Conservation (phyloP, 169 alveolate genomes). For the Babesia divergens region DNA sequence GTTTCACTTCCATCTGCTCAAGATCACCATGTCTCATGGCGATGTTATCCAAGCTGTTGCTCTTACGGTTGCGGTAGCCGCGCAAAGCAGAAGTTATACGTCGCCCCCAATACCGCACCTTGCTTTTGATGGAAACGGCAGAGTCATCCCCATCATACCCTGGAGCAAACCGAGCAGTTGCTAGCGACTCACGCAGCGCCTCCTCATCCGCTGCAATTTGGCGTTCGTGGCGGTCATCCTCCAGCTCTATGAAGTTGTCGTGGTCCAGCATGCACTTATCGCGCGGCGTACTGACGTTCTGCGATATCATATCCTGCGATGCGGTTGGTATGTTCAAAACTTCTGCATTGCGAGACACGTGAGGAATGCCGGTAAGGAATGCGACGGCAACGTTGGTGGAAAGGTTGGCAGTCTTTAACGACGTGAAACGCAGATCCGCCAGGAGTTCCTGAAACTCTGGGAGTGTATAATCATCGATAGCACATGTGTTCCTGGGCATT, state of each 20-base stretch:
- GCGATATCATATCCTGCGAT: neutral
- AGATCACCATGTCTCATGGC: neutral
- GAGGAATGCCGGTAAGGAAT: conserved; percentile 42
- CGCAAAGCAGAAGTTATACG: neutral
- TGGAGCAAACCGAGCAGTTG: neutral
- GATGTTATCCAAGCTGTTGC: neutral
- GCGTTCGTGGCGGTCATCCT: conserved; percentile 22
- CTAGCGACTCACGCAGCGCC: neutral
- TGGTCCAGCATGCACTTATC: conserved; percentile 16
- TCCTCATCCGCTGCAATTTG: conserved; percentile 18
- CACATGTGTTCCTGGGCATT: conserved; percentile 6
- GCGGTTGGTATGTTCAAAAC: neutral
- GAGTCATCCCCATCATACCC: neutral
- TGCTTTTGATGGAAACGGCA: neutral
- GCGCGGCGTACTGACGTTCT: neutral
- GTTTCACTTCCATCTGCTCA: conserved; percentile 1
- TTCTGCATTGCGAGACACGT: neutral
- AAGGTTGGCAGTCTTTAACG: conserved; percentile 56
- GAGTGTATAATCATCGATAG: conserved; percentile 6
- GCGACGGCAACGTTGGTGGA: conserved; percentile 61
- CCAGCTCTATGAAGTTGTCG: conserved; percentile 19
- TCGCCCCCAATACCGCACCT: neutral
- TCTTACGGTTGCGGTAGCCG: neutral
- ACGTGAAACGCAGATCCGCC: conserved; percentile 40
- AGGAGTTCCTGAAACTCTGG: conserved; percentile 57